phyloP scores from a whole-genome alignment of 129 eudicot species.

The Oenanthe sinensis region DNA sequence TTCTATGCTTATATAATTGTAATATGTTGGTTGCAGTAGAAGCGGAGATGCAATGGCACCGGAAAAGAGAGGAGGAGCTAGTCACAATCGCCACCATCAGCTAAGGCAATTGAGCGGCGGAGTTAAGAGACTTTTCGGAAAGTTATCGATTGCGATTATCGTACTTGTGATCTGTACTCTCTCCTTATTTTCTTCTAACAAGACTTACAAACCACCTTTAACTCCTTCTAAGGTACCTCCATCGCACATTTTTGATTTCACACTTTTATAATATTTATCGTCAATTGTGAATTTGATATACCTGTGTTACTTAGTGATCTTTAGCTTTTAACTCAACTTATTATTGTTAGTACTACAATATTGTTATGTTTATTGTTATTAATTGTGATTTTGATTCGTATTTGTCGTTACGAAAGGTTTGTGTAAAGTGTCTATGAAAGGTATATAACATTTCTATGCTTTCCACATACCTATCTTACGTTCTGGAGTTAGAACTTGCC shows the following conservation, averaged over 20 bases:
- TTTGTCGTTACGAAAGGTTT: neutral
- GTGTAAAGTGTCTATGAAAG: too few species aligned
- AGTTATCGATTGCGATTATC: conserved; percentile 37
- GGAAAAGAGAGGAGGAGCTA: conserved; percentile 17
- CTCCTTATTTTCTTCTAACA: conserved; percentile 41
- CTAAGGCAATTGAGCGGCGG: conserved; percentile 20
- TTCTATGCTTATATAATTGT: too few species aligned
- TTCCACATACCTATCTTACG: conserved; percentile 48
- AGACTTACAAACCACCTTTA: conserved; percentile 19
- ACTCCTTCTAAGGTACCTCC: conserved; percentile 42
- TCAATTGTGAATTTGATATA: neutral
- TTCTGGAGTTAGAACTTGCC: conserved; percentile 40
- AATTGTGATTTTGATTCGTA: neutral
- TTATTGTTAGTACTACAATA: too few species aligned
- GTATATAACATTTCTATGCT: neutral
- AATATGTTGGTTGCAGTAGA: conserved; percentile 9
- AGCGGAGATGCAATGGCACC: conserved; percentile 29
- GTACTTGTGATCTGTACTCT: conserved; percentile 45
- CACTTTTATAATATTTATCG: neutral
- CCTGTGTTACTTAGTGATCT: too few species aligned
- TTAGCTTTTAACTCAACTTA: neutral
- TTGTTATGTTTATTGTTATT: neutral
- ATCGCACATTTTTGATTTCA: neutral
- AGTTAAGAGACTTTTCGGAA: conserved; percentile 53
- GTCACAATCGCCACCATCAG: conserved; percentile 44